Base-by-base conservation (phyloP, 2,329 filamentous ascomycete genomes). In the Cladosporium sp. region DNA sequence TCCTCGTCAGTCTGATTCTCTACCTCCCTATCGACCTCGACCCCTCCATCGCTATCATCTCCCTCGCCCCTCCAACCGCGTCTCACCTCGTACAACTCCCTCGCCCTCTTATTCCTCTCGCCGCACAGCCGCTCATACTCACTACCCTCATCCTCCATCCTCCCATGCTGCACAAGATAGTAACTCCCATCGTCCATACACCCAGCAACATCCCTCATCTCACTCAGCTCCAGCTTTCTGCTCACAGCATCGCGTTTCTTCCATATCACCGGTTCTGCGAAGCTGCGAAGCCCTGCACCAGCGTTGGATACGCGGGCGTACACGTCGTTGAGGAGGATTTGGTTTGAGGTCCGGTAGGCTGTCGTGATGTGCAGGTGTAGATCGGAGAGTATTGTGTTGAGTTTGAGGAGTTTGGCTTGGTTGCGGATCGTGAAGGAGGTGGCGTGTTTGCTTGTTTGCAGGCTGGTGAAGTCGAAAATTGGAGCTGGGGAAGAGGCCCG, bases 351-450 rank as follows among this genome's bases (percentile, higher is more conserved):
- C 7, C 20, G 40, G 15, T 37, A 19, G 9, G 32, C 52, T 1
- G 20, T 20, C 15, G 19, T 19, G 13, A 55, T 20, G 10, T 37
- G 40, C 1, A 47, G 28, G 2, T 45, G 34, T 2, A 55, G 19
- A 32, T 55, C 34, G 0, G 52, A 47, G 19, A 55, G 40, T 4
- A 36, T 47, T 2, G 40, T 22, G 22, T 28, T 13, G 32, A 55
- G 19, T 24, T 37, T 24, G 3, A 55, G 40, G 8, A 35, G 3
- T 20, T 47, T 55, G 17, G 20, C n/a, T 9, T 55, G 40, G 40
- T 55, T 55, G 40, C 52, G 52, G 15, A 25, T 20, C 20, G 19
- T 28, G 52, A 55, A 55, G 40, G 45, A 32, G 7, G 52, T 40
- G 20, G 35, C 17, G 32, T 55, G 52, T 5, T 47, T 45, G 1